phyloP scores from a whole-genome alignment of 1,284 basidiomycete species.

The Fomitopsis pinicola region DNA sequence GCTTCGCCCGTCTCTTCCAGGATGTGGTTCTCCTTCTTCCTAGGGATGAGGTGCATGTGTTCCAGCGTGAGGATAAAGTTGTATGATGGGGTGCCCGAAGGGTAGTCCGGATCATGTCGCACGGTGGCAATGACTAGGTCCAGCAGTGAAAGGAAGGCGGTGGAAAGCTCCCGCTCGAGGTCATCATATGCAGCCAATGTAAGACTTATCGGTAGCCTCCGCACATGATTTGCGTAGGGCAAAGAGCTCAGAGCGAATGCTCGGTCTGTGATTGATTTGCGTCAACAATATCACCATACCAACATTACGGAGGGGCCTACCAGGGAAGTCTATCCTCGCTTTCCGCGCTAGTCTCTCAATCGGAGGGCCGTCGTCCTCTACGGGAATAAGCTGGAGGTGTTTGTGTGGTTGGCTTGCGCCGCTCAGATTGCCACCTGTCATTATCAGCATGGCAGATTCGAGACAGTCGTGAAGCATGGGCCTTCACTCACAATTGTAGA shows the following conservation, averaged over 20 bases:
- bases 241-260: conserved; percentile 66
- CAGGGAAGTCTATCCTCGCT: conserved; percentile 53
- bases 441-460: background rate
- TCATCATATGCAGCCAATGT: conserved; percentile 38
- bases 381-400: conserved; percentile 79
- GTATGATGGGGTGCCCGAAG: conserved; percentile 65
- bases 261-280: conserved; percentile 47
- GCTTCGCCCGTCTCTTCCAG: conserved; percentile 46
- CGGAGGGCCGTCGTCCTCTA: conserved; percentile 63
- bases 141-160: conserved; percentile 68
- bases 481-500: conserved; percentile 73
- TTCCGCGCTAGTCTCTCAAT: conserved; percentile 64
- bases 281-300: background rate
- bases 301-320: conserved; percentile 32
- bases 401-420: conserved; percentile 88
- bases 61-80: conserved; percentile 81
- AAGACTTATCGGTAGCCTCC: conserved; percentile 54
- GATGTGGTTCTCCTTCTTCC: conserved; percentile 52
- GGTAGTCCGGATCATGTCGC: conserved; percentile 59
- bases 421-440: conserved; percentile 67
- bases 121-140: conserved; percentile 78
- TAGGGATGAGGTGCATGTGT: conserved; percentile 81
- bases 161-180: conserved; percentile 54
- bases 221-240: conserved; percentile 79
- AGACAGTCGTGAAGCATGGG: background rate